These are phyloP conservation scores for Isatis tinctoria DNA, from an alignment of 345 rosid genomes.

Conservation along the genomic window DNA sequence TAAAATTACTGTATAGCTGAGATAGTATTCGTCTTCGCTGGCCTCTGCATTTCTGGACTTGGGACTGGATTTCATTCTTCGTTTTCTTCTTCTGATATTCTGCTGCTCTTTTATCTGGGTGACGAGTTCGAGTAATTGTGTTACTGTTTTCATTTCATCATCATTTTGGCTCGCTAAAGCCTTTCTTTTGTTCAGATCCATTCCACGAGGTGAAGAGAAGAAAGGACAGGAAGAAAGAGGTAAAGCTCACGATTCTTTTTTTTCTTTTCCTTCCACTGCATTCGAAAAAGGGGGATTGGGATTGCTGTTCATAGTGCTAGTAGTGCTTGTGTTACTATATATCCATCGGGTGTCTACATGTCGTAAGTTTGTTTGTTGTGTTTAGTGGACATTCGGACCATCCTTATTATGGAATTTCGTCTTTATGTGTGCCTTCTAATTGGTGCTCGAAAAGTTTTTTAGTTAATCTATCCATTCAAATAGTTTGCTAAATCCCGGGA, in stretches of 20 bases:
- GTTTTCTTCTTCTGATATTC: neutral
- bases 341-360: neutral
- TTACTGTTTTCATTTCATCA: neutral
- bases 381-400: neutral
- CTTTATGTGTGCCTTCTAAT: neutral
- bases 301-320: neutral
- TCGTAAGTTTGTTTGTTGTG: neutral
- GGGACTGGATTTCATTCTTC: neutral
- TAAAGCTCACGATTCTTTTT: neutral
- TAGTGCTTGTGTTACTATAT: neutral
- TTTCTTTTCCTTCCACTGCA: neutral
- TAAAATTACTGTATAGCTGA: neutral
- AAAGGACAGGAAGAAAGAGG: slow-evolving; percentile 7
- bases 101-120: neutral
- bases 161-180: neutral
- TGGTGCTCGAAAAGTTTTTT: neutral
- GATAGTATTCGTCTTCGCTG: neutral
- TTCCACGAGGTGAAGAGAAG: slow-evolving; percentile 6
- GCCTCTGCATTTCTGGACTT: neutral
- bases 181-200: neutral
- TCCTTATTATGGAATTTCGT: neutral
- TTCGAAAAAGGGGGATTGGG: neutral
- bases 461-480: neutral
- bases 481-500: neutral
- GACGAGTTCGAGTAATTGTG: neutral